Evolutionary conservation across 805 yeast genomes (phyloP).

Genomic region (Lipomyces orientalis): DNA sequence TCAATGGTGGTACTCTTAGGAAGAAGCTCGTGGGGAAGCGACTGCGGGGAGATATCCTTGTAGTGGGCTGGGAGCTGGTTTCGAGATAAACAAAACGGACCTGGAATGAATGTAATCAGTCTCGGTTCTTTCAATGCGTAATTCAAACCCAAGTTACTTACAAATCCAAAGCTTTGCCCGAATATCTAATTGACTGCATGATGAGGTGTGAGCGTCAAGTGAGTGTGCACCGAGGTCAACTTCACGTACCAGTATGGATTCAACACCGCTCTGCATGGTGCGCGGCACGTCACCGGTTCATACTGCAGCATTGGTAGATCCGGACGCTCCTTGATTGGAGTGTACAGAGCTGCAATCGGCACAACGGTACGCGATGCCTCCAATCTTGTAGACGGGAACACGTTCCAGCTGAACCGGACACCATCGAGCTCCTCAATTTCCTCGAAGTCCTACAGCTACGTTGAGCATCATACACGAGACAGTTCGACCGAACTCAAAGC

Average conservation of each 20-base stretch:
- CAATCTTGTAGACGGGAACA: slow-evolving; percentile 83
- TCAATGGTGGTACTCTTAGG: slow-evolving; percentile 77
- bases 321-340: slow-evolving; percentile 85
- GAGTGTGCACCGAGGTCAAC: slow-evolving; percentile 1
- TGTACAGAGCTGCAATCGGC: slow-evolving; percentile 91
- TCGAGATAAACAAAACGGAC: slow-evolving; percentile 75
- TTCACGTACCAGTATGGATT: slow-evolving; percentile 72
- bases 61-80: slow-evolving; percentile 85
- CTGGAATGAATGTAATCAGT: slow-evolving; percentile 6
- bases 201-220: neutral
- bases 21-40: slow-evolving; percentile 80
- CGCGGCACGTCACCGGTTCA: slow-evolving; percentile 84
- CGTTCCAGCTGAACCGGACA: slow-evolving; percentile 79
- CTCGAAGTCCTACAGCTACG: slow-evolving; percentile 54
- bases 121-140: neutral
- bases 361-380: slow-evolving; percentile 92
- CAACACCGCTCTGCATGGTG: slow-evolving; percentile 80
- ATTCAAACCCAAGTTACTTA: slow-evolving; percentile 19
- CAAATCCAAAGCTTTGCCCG: slow-evolving; percentile 82
- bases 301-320: slow-evolving; percentile 79
- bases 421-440: slow-evolving; percentile 67
- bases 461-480: neutral
- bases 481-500: neutral
- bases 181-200: slow-evolving; percentile 64
- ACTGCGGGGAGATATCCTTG: slow-evolving; percentile 72